Conservation (phyloP, 1,284 basidiomycete genomes). For the Leccinum solheimii region DNA sequence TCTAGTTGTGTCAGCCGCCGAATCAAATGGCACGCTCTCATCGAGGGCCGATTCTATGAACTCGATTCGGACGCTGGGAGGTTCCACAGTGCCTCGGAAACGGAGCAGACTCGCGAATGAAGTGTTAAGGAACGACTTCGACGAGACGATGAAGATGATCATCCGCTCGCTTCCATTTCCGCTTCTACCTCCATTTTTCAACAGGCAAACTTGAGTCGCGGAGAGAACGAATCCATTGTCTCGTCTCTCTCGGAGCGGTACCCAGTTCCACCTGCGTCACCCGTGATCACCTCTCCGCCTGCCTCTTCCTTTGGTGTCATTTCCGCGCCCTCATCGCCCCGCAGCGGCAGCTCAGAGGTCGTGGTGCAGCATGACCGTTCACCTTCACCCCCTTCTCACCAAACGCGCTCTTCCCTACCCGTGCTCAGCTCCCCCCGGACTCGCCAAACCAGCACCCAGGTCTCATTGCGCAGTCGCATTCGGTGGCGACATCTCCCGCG, state of each 20-base stretch:
- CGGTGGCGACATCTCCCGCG: constrained; percentile 17
- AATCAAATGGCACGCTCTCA: constrained; percentile 3
- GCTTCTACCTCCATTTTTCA: not conserved
- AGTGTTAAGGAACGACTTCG: constrained; percentile 1
- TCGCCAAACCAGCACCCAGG: not conserved
- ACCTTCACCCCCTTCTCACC: not conserved
- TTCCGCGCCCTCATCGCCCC: constrained; percentile 29
- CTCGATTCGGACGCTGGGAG: constrained; percentile 17
- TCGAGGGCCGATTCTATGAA: constrained; percentile 20
- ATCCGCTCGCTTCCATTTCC: constrained; percentile 2
- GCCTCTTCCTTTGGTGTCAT: constrained; percentile 22
- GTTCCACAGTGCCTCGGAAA: constrained; percentile 15
- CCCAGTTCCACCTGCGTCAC: constrained; percentile 31
- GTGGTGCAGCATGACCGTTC: constrained; percentile 8
- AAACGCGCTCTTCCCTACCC: constrained; percentile 7
- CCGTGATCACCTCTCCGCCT: constrained; percentile 32
- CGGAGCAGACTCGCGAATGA: constrained; percentile 25
- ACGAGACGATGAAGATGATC: constrained; percentile 10
- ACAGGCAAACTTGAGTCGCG: not conserved
- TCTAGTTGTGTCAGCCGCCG: constrained; percentile 9
- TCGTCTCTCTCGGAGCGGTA: constrained; percentile 36
- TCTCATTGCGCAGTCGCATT: constrained; percentile 10
- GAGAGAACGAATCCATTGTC: constrained; percentile 16
- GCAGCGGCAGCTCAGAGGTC: constrained; percentile 19
- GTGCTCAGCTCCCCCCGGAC: constrained; percentile 19